A percentile compares a stretch with the other conserved stretches of the same genome.
phyloP scores from a whole-genome alignment of 108 stramenopile species.

The Mediolabrus comicus region DNA sequence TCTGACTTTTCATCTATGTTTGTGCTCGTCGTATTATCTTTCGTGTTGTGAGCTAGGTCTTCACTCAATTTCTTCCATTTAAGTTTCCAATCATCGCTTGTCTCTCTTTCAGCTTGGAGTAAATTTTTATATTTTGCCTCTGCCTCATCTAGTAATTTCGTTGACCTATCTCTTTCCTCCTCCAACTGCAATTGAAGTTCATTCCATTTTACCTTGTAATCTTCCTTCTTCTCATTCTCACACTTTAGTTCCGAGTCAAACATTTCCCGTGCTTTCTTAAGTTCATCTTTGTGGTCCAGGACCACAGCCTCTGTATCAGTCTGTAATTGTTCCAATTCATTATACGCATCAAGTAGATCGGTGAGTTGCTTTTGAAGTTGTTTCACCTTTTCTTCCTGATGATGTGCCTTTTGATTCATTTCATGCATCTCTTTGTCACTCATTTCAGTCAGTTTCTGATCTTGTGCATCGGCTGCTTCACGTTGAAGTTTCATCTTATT shows the following conservation, averaged over 20 bases:
- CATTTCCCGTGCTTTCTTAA: background rate
- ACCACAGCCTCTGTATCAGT: conserved; percentile 9
- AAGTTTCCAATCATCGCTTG: conserved; percentile 1
- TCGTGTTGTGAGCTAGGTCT: background rate
- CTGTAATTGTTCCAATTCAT: conserved; percentile 26
- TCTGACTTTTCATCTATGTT: conserved; percentile 1
- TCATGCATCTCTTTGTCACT: background rate
- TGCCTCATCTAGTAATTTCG: background rate
- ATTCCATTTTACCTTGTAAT: conserved; percentile 1
- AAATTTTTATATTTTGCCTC: conserved; percentile 15
- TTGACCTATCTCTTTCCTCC: background rate
- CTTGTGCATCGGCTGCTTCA: conserved; percentile 1
- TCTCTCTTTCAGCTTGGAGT: conserved; percentile 13
- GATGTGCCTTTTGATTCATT: background rate
- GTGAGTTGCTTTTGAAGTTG: conserved; percentile 22
- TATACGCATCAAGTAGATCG: conserved; percentile 28
- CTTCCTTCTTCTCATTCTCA: background rate
- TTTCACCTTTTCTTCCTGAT: conserved; percentile 6
- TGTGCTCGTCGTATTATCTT: background rate
- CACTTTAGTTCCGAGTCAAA: background rate
- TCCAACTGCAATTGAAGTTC: conserved; percentile 14
- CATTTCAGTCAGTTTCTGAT: background rate
- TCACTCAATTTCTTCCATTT: conserved; percentile 6
- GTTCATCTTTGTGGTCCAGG: background rate
- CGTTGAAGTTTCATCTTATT: background rate